Evolutionary conservation across 257 asterid genomes (phyloP), one percentile per base, ranked within the genome.

Genomic region (Catharanthus roseus): DNA sequence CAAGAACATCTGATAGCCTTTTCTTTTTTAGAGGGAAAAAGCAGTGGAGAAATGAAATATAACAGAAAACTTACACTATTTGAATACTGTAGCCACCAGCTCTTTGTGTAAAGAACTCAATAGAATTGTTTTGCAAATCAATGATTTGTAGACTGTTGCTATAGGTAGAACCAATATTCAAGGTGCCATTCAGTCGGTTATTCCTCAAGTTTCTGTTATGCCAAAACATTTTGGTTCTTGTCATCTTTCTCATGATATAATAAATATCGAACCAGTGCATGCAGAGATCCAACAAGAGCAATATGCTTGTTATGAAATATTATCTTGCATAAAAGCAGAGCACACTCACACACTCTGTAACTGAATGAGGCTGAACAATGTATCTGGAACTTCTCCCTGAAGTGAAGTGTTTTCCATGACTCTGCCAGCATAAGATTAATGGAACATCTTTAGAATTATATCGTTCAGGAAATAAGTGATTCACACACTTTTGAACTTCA

Each of bases 121-220:
- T 80, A 45, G 58, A 65, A 73, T 80, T 80, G 78, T 65, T 62
- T 62, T 41, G 81, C 71, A 80, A 73, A 56, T 80, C 81, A 68
- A 80, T 19, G 60, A 55, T 65, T 67, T 79, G 66, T 62, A 76
- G 33, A 15, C 77, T 60, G 18, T 38, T 24, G 67, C 68, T 65
- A 39, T 80, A 73, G 72, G 51, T 68, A 24, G 62, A 3, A n/a
- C 71, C 76, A 47, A 80, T 69, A 51, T 65, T 74, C 68, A 80
- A 67, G 76, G 74, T 72, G 23, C 74, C 78, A 65, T 64, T 72
- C 63, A 80, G 71, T 54, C 44, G 42, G 70, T 80, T 80, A 63
- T 71, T 62, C 63, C 55, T 74, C 34, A 80, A 70, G 24, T 21
- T 33, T 44, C 84, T 80, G 78, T 47, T 54, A 67, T 42, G 68